Evolutionary conservation across 805 yeast genomes (phyloP).

Genomic region (Phaffomyces antillensis): DNA sequence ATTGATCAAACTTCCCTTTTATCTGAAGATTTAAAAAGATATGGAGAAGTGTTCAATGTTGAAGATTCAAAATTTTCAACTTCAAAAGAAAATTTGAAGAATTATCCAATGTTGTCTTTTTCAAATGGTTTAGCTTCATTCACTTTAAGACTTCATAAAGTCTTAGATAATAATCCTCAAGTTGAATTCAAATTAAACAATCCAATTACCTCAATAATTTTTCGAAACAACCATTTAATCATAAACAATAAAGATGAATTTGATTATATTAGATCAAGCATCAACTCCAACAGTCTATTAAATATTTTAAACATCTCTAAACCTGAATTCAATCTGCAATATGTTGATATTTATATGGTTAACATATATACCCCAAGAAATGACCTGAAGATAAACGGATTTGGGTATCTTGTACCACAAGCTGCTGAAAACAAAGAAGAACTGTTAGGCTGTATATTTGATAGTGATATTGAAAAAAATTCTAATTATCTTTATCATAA

Average conservation of each 20-base stretch:
- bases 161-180: slow-evolving; percentile 33
- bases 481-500: slow-evolving; percentile 26
- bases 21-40: slow-evolving; percentile 28
- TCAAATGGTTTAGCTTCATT: slow-evolving; percentile 49
- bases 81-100: slow-evolving; percentile 29
- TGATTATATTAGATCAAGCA: slow-evolving; percentile 57
- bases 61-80: slow-evolving; percentile 33
- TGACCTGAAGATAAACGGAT: slow-evolving; percentile 51
- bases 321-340: slow-evolving; percentile 15
- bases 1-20: slow-evolving; percentile 4
- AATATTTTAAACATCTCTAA: slow-evolving; percentile 3
- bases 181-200: slow-evolving; percentile 31
- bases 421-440: slow-evolving; percentile 40
- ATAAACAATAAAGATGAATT: slow-evolving; percentile 18
- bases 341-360: slow-evolving; percentile 49
- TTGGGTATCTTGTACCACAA: slow-evolving; percentile 82
- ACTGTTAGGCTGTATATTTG: slow-evolving; percentile 83
- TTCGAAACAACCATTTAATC: not conserved
- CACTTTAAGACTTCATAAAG: slow-evolving; percentile 35
- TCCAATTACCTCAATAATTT: slow-evolving; percentile 13
- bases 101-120: slow-evolving; percentile 57
- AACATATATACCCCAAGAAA: slow-evolving; percentile 54
- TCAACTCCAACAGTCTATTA: slow-evolving; percentile 37
- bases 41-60: slow-evolving; percentile 34
- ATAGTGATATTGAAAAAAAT: slow-evolving; percentile 72